Percentiles rank a stretch among this genome's conserved stretches.
Evolutionary conservation across 1,139 yeast genomes (phyloP).

Genomic region (Kurtzmaniella natalensis): DNA sequence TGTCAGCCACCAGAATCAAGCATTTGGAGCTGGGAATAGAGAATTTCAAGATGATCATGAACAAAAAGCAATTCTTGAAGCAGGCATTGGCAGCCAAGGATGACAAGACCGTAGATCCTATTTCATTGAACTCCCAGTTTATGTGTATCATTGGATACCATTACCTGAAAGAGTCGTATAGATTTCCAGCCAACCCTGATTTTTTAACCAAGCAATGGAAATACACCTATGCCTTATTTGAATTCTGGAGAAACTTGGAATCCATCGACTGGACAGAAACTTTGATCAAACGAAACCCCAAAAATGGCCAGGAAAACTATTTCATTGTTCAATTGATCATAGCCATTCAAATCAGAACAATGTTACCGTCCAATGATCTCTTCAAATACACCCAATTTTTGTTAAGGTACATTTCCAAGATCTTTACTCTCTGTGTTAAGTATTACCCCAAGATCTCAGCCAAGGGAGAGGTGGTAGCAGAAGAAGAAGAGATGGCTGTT

Average conservation of each 20-base stretch:
- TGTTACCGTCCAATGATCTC: neutral
- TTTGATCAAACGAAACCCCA: neutral
- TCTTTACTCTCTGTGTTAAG: neutral
- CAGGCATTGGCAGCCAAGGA: no score
- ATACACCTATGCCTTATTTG: conserved; percentile 23
- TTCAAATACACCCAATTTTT: conserved; percentile 19
- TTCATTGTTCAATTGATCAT: conserved; percentile 1
- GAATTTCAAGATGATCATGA: conserved; percentile 32
- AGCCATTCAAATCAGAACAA: neutral
- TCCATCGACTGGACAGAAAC: conserved; percentile 2
- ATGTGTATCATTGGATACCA: conserved; percentile 27
- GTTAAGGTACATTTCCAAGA: conserved; percentile 16
- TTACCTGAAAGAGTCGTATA: conserved; percentile 26
- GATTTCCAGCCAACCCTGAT: conserved; percentile 14
- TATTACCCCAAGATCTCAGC: no score
- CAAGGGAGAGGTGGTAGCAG: no score
- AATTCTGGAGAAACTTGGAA: conserved; percentile 15
- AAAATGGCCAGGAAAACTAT: neutral
- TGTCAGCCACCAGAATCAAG: conserved; percentile 50
- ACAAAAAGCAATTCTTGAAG: conserved; percentile 32
- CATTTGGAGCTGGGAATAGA: conserved; percentile 39
- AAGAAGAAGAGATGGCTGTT: no score
- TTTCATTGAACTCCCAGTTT: conserved; percentile 21
- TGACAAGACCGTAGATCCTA: no score
- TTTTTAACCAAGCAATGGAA: conserved; percentile 21